phyloP scores from a whole-genome alignment of 169 alveolate genomes.

The Eimeria acervulina region DNA sequence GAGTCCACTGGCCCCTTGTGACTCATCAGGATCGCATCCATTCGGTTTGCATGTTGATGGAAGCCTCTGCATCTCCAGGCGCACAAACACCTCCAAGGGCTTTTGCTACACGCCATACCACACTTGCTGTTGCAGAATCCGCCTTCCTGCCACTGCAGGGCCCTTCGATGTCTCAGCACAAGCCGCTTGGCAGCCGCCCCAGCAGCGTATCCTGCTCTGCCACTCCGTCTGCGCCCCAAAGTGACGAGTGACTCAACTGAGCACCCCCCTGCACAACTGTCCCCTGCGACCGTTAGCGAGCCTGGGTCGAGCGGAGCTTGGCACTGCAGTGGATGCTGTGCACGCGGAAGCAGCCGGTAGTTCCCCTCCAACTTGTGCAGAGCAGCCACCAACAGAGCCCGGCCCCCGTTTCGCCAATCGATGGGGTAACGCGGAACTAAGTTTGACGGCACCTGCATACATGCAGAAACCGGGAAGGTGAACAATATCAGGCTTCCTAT shows the following conservation, averaged over 20 bases:
- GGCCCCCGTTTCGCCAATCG: slow-evolving; percentile 95
- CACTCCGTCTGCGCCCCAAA: slow-evolving; percentile 65
- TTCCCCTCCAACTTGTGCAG: slow-evolving; percentile 90
- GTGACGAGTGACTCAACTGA: slow-evolving; percentile 48
- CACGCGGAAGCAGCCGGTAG: slow-evolving; percentile 33
- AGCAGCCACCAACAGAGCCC: slow-evolving; percentile 91
- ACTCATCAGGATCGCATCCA: slow-evolving; percentile 83
- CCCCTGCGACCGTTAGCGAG: slow-evolving; percentile 47
- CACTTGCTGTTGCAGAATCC: slow-evolving; percentile 91
- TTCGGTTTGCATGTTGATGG: slow-evolving; percentile 78
- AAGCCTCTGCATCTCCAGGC: slow-evolving; percentile 84
- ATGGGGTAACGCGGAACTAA: slow-evolving; percentile 92
- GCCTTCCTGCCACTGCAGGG: slow-evolving; percentile 88
- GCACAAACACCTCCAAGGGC: slow-evolving; percentile 86
- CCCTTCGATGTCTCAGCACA: slow-evolving; percentile 85
- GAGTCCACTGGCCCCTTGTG: slow-evolving; percentile 77
- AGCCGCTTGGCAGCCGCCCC: slow-evolving; percentile 67
- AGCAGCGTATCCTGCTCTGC: slow-evolving; percentile 72
- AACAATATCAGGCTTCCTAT: neutral
- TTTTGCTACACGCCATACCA: slow-evolving; percentile 87
- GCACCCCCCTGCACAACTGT: slow-evolving; percentile 44
- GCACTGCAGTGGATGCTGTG: slow-evolving; percentile 51
- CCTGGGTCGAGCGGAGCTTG: slow-evolving; percentile 70
- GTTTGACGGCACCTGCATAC: slow-evolving; percentile 90
- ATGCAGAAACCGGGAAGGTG: neutral